Evolutionary conservation across 371 early-diverging fungal species (phyloP).

Genomic region (Actinomortierella ambigua): DNA sequence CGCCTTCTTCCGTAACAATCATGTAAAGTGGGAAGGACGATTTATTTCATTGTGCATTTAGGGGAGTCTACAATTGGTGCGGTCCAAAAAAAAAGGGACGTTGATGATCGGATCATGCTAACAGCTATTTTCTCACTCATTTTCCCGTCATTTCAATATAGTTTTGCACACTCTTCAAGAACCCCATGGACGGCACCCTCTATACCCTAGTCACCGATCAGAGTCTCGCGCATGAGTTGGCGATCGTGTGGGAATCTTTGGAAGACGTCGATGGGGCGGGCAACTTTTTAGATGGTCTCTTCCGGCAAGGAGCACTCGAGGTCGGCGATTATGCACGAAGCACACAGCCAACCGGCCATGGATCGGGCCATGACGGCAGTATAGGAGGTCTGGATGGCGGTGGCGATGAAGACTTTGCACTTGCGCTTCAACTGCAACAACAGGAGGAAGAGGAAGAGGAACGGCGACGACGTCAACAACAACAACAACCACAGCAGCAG

Average conservation of each 20-base stretch:
- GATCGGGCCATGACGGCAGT: conserved; percentile 4
- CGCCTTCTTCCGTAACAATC: conserved; percentile 93
- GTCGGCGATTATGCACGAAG: conserved; percentile 48
- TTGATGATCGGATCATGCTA: no score
- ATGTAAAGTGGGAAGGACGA: conserved; percentile 66
- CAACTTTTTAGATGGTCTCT: conserved; percentile 68
- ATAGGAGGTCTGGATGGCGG: conserved; percentile 12
- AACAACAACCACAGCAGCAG: conserved; percentile 2
- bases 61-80: no score
- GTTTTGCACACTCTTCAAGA: conserved; percentile 85
- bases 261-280: conserved; percentile 67
- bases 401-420: conserved; percentile 52
- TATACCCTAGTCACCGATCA: conserved; percentile 90
- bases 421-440: conserved; percentile 64
- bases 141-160: conserved; percentile 18
- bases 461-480: background rate
- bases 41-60: conserved; percentile 4
- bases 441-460: conserved; percentile 51
- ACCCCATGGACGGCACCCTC: conserved; percentile 59
- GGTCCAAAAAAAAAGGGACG: background rate
- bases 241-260: conserved; percentile 81
- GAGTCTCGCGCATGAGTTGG: conserved; percentile 67
- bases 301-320: conserved; percentile 49
- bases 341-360: conserved; percentile 15
- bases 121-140: background rate